Base-by-base conservation (phyloP, 306 rosid genomes). In the Lithocarpus polystachyus region DNA sequence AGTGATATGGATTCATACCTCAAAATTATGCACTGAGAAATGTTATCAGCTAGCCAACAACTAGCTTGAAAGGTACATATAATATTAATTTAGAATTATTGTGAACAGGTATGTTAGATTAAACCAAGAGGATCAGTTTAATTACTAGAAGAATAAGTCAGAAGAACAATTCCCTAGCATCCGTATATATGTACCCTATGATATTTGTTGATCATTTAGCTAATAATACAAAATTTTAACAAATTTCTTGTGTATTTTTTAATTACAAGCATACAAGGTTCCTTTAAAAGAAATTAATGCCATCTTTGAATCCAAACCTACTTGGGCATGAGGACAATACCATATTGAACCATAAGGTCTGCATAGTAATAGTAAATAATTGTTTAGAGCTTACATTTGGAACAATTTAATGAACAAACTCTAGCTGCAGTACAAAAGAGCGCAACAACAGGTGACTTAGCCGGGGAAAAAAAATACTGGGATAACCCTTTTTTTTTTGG, bases 1-100 rank as follows among this genome's bases (percentile, higher is more conserved):
- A 48, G 53, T 48, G 53, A 48, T 48, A 48, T 48, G 53, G 17
- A 11, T 48, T 48, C 17, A 48, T 13, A 48, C 53, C 53, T 48
- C 53, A 48, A 48, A 48, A 48, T 48, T 48, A 48, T 48, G 53
- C 62, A 56, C 22, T 56, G 18, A 26, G 40, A 62, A 75, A 8
- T 45, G 6, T 37, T 5, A 48, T 37, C 10, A 48, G 56, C 56
- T 62, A n/a, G 19, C 28, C 23, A 64, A 77, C 65, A 68, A 54
- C 28, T 74, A 77, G 37, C 81, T 52, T 68, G 75, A 68, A 68
- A 67, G 68, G 18, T 65, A 77, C 80, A 68, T 52, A 3, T 40
- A 40, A 40, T 40, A 17, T 68, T 40, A 40, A 23, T 35, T 68
- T 68, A 33, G 18, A 55, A 24, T 20, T 69, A 69, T 43, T 19